Base-by-base conservation (phyloP, 2,329 filamentous ascomycete species). In the Ascochyta fabae region DNA sequence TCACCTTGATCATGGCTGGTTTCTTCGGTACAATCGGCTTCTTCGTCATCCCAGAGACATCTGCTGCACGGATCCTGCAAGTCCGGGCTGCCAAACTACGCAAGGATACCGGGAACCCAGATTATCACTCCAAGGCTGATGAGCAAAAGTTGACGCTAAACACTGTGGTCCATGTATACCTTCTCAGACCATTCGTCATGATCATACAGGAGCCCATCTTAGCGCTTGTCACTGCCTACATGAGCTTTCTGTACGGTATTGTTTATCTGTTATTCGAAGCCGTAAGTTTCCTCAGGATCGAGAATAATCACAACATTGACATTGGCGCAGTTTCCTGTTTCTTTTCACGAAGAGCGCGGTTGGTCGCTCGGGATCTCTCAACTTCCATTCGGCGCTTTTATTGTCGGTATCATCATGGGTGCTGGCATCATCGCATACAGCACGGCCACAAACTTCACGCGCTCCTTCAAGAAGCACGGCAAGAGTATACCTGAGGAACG, bases 201-300 rank as follows among this genome's bases (percentile, higher is more conserved):
- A 79, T 92, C 5, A 71, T 78, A 34, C 62, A 72, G 22, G 71
- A 74, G 38, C 71, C 71, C 0, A 73, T 74, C 23, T 49, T 74
- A 15, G 70, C 70, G 1, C 65, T 73, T 13, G 80, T 91, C 15
- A 86, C 88, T 0, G 69, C 90, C 0, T 91, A 91, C 67, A 86
- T 88, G 35, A 86, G 83, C 48, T 90, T 91, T 69, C 81, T 84
- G 65, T 89, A 88, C 59, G 87, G 86, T 0, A 87, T 88, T 29
- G 73, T 89, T 0, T 89, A 89, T 67, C 82, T 74, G 0, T 61
- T 74, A 1, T 74, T 74, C 22, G 71, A 74, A 58, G 71, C 71
- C 19, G 70, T 71, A 58, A 65, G 67, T 59, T 2, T 19, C 4
- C 34, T 16, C 19, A 3, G 19, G 15, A 16, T 10, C n/a, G 12